Evolutionary conservation across 495 filamentous ascomycete genomes (phyloP), one percentile per base, ranked within the genome.

Genomic region (Talaromyces ruber): DNA sequence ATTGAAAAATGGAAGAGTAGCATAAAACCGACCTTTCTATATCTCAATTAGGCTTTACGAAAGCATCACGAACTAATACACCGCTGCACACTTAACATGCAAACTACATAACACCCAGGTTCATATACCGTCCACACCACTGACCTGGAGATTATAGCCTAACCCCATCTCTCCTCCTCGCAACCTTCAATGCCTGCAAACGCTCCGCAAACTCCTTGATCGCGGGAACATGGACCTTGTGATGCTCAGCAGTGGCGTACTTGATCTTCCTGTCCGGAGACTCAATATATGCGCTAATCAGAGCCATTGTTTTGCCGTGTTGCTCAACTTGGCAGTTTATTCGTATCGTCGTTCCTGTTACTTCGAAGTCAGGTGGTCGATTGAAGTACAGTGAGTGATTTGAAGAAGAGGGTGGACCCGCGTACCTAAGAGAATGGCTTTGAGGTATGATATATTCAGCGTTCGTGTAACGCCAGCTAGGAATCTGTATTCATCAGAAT

Each of bases 381-480:
- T 29, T 29, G 28, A 29, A 29, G 53, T 56, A 16, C 28, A 29
- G 21, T 9, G 21, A 1, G 2, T 26, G n/a, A 11, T 43, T 43
- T 16, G 7, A 4, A 9, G 6, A 11, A 59, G 3, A 22, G 6
- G 12, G 34, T 5, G 28, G 12, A 26, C 28, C 18, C 61, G 30
- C 56, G 34, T 47, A 61, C 71, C 72, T 58, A 68, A 62, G 18
- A 70, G 70, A 11, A 72, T 69, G 9, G 69, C 70, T 66, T 68
- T 64, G 1, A 79, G 66, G 52, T 78, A 80, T 29, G 64, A 71
- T 18, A 79, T 73, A 58, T 73, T 74, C 16, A 79, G 63, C 2
- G 65, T 67, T 26, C 77, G 64, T 1, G 76, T 76, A 21, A 80
- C 76, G 55, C 77, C 77, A 8, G 72, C 77, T 39, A 79, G 64